These are phyloP conservation scores for Pouteria glomerata DNA, from an alignment of 148 eudicot species.

Conservation along the genomic window DNA sequence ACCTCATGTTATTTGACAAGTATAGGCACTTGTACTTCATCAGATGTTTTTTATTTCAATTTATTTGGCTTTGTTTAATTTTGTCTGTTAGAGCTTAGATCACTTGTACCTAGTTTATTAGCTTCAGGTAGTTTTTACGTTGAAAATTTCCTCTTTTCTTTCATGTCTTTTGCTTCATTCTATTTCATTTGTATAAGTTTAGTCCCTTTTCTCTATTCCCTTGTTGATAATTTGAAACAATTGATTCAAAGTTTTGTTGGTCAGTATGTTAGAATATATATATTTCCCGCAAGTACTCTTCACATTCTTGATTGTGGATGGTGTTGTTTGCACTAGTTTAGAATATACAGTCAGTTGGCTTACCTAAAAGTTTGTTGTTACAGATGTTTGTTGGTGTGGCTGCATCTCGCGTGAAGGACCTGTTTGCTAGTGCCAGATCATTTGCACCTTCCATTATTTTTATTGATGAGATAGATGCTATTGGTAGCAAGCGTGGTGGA, in stretches of 20 bases:
- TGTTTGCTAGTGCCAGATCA: slow-evolving; percentile 79
- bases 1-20: too few relatives aligned
- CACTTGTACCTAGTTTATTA: too few relatives aligned
- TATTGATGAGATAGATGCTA: slow-evolving; percentile 96
- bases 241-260: background rate
- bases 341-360: background rate
- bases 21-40: background rate
- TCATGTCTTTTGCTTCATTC: background rate
- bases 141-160: too few relatives aligned
- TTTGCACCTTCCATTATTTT: slow-evolving; percentile 92
- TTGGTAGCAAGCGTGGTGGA: slow-evolving; percentile 97
- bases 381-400: slow-evolving; percentile 98
- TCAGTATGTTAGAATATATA: background rate
- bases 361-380: background rate
- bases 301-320: background rate
- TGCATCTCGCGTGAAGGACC: slow-evolving; percentile 92
- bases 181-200: background rate
- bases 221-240: background rate
- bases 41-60: background rate
- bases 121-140: background rate
- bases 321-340: background rate
- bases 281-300: background rate
- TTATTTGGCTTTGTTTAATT: background rate
- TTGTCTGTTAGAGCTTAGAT: background rate
- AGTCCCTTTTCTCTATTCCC: background rate